Evolutionary conservation across 164 flowering plant species (phyloP), one percentile per base, ranked within the genome.

Genomic region (Stephania japonica): DNA sequence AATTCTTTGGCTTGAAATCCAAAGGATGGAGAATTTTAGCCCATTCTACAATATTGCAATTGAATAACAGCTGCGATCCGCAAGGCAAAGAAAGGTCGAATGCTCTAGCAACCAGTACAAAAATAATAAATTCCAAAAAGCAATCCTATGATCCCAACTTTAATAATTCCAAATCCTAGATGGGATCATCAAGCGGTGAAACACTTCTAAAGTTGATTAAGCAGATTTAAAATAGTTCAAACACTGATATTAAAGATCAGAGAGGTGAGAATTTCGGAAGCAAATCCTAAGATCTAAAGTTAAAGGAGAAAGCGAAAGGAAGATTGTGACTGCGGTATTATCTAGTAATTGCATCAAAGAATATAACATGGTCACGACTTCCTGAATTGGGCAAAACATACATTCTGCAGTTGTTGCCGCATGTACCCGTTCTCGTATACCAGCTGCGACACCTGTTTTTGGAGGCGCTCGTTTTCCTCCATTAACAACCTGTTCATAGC

Each of bases 401-500:
- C 84, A 68, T 78, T 83, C 50, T 85, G 91, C 68, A 91, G 69
- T 69, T 88, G 93, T 43, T 91, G 96, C 75, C 88, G 81, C 90
- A 91, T 85, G 70, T 78, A 87, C 23, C 90, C 89, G 77, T 89
- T 91, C 76, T 88, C 93, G 24, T 86, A 88, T n/a, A 89, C 96
- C 73, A 91, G 80, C 80, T 89, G 93, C 0, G 96, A 88, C 61
- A 91, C 96, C 79, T 91, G 96, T 65, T 91, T 91, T 85, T 88
- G 93, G 47, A 91, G 73, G 19, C 96, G 82, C 63, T 91, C 93
- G 63, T 91, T 91, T 79, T 91, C 96, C 84, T 91, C 96, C 91
- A 88, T 91, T 80, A 91, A 75, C 76, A 91, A 70, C 83, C 89
- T 91, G 85, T 91, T 91, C 96, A 91, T 89, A 0, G 96, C 96